Evolutionary conservation across 164 flowering plant species (phyloP).

Genomic region (Hamamelis virginiana): DNA sequence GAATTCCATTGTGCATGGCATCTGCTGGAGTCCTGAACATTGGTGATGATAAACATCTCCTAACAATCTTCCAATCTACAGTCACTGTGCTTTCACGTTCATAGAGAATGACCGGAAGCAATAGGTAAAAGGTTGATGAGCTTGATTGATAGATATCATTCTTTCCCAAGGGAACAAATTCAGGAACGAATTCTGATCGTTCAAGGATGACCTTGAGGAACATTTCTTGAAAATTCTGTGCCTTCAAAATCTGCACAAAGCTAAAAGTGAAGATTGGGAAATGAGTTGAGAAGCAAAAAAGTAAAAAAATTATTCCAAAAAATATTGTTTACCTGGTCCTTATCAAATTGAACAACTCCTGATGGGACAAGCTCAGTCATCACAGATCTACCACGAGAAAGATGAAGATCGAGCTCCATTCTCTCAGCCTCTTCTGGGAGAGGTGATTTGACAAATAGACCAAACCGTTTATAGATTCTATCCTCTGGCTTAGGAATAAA

Average conservation of each 20-base stretch:
- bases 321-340: conserved; percentile 51
- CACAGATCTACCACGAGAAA: conserved; percentile 81
- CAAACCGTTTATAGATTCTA: conserved; percentile 69
- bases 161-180: conserved; percentile 59
- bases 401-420: conserved; percentile 80
- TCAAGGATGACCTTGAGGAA: conserved; percentile 80
- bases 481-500: conserved; percentile 71
- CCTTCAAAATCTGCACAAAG: conserved; percentile 59
- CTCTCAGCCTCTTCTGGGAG: conserved; percentile 78
- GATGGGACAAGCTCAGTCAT: conserved; percentile 51
- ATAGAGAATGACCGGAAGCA: conserved; percentile 65
- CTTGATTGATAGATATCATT: conserved; percentile 23
- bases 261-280: background rate
- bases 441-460: conserved; percentile 66
- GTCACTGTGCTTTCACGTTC: conserved; percentile 21
- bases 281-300: background rate
- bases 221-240: conserved; percentile 76
- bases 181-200: conserved; percentile 51
- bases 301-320: background rate
- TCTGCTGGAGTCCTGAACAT: conserved; percentile 41
- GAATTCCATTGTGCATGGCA: conserved; percentile 10
- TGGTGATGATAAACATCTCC: conserved; percentile 77
- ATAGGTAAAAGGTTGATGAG: conserved; percentile 59
- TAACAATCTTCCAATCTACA: conserved; percentile 72
- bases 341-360: conserved; percentile 50